Base-by-base conservation (phyloP, 345 rosid species). In the Limnanthes douglasii region DNA sequence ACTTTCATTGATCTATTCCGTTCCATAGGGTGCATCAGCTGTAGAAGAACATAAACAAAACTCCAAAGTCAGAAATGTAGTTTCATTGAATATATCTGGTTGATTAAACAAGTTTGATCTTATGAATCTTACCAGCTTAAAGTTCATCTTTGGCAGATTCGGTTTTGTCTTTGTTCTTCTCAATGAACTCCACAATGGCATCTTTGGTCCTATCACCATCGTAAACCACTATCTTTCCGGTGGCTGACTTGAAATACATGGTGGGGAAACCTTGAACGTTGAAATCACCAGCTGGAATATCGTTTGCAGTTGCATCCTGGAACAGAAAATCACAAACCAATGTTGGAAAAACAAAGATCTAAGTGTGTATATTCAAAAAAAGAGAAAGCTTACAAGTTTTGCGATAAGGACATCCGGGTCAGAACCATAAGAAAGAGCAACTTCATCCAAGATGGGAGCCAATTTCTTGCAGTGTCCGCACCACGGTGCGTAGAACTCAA, bases 401-500 rank as follows among this genome's bases (percentile, higher is more conserved):
- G 84, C 95, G n/a, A 90, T 84, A 52, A 76, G 42, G 7, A 90
- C 65, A 37, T 43, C 57, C 22, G 79, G 42, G 58, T 77, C 77
- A 8, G 45, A 72, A 59, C 72, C 61, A 39, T 25, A 90, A 0
- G 85, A 69, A 39, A 61, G 32, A 37, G 95, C 95, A 21, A 90
- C 85, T 77, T 90, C 95, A 46, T 80, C 95, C 70, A 90, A 65
- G 56, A 90, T 84, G 27, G 98, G 95, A 10, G 73, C 95, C 70
- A 90, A 53, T 34, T 74, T 56, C 38, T 84, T 72, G 80, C 95
- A 90, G 49, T 90, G 95, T 49, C 98, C 98, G 57, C 95, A 90
- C 98, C 98, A 84, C 7, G 95, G 95, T 27, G 98, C 95, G 39
- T 84, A 90, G 41, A 90, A 90, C 63, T 90, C 98, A 11, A 90